Evolutionary conservation across 1,284 basidiomycete genomes (phyloP).

Genomic region (Tilletiopsis washingtonensis): DNA sequence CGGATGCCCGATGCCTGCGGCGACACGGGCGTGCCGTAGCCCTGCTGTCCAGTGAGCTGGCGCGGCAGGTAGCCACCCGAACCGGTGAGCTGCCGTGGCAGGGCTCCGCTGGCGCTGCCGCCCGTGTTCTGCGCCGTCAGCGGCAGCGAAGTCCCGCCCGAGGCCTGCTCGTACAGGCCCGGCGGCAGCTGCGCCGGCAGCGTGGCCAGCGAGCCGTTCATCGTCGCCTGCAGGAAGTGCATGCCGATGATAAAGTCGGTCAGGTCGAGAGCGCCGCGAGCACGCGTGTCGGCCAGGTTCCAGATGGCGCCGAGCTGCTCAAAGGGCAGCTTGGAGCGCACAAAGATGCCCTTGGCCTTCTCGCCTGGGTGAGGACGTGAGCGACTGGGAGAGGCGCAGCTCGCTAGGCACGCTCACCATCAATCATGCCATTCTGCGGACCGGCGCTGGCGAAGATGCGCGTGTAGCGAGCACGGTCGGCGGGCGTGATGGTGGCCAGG

Average conservation of each 20-base stretch:
- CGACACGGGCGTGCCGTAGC: constrained; percentile 4
- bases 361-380: constrained; percentile 49
- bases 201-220: constrained; percentile 64
- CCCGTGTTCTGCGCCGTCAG: constrained; percentile 29
- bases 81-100: constrained; percentile 28
- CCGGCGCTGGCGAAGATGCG: constrained; percentile 45
- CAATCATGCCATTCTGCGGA: constrained; percentile 33
- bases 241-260: constrained; percentile 94
- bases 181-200: constrained; percentile 77
- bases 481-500: constrained; percentile 29
- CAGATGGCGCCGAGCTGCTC: constrained; percentile 91
- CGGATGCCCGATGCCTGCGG: not conserved
- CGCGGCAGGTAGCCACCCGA: constrained; percentile 17
- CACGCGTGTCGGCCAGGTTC: constrained; percentile 89
- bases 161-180: constrained; percentile 72
- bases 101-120: constrained; percentile 15
- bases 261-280: constrained; percentile 78
- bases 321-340: constrained; percentile 82
- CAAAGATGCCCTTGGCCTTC: constrained; percentile 82
- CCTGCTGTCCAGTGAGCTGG: constrained; percentile 23
- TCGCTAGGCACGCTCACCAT: constrained; percentile 51
- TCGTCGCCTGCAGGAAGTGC: constrained; percentile 78
- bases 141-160: constrained; percentile 22
- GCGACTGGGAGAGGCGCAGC: not conserved
- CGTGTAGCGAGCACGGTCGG: constrained; percentile 44